Evolutionary conservation across 2,329 filamentous ascomycete species (phyloP).

Genomic region (Xylaria sp.): DNA sequence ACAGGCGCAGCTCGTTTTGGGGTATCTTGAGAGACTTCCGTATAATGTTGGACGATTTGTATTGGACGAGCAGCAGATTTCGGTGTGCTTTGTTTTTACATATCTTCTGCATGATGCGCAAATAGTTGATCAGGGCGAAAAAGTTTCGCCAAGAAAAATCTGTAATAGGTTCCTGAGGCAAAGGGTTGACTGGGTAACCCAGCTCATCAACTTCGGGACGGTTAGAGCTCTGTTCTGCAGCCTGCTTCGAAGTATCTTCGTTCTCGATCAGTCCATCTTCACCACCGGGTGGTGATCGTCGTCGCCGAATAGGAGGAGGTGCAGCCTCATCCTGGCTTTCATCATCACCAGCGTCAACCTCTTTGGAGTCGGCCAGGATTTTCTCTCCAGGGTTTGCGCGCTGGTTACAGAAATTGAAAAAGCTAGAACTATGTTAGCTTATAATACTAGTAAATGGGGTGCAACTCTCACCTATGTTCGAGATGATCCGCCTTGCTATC

Average conservation of each 20-base stretch:
- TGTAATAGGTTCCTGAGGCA: constrained; percentile 79
- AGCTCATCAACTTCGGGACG: constrained; percentile 81
- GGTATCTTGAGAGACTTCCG: constrained; percentile 91
- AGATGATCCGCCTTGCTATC: constrained; percentile 83
- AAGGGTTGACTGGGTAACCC: constrained; percentile 75
- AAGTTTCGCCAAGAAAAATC: constrained; percentile 93
- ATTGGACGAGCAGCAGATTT: constrained; percentile 90
- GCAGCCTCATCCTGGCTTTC: constrained; percentile 78
- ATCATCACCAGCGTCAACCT: constrained; percentile 47
- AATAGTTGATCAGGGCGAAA: constrained; percentile 92
- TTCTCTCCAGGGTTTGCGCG: constrained; percentile 40
- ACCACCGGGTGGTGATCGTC: constrained; percentile 53
- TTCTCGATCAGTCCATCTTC: constrained; percentile 37
- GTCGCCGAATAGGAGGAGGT: constrained; percentile 79
- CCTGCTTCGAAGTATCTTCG: constrained; percentile 38
- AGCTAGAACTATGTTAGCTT: constrained; percentile 56
- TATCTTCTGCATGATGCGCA: constrained; percentile 96
- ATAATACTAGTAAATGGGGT: neutral
- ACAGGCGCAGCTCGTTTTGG: constrained; percentile 83
- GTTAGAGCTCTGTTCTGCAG: constrained; percentile 44
- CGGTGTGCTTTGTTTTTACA: constrained; percentile 95
- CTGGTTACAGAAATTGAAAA: constrained; percentile 86
- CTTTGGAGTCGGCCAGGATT: constrained; percentile 36
- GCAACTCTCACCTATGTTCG: constrained; percentile 72
- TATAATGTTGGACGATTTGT: constrained; percentile 91